Base-by-base conservation (phyloP, 2,329 filamentous ascomycete genomes). In the Thielaviopsis musarum region DNA sequence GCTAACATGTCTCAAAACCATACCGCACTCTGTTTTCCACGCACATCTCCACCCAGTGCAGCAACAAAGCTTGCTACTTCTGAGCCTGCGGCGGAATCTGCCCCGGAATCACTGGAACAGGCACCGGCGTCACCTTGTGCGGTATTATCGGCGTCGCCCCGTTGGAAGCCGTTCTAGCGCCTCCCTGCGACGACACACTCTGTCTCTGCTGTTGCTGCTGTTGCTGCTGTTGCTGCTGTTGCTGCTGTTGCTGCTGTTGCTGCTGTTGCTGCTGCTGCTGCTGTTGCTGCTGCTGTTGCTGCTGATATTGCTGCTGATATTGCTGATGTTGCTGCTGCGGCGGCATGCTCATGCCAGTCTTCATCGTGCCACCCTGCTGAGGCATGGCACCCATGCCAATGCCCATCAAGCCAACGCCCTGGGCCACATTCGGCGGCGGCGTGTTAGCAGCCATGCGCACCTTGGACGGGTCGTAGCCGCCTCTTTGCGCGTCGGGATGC, bases 401-500 rank as follows among this genome's bases (percentile, higher is more conserved):
- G 2, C 45, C 45, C 17, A n/a, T 10, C 19, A 49, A 4, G n/a
- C 45, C 45, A 21, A 49, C 17, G 45, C n/a, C 30, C 30, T 34
- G 30, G 10, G 30, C 30, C 30, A 34, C 53, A 38, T 21, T 24
- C 17, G 57, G 60, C 57, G 58, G 54, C 26, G 49, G 57, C 45
- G 53, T 57, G 56, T 75, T 73, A 0, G 74, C 73, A 17, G 74
- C 73, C 15, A 74, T 72, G 26, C 75, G 68, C 2, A 74, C 75
- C 59, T 75, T 74, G 7, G 76, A 75, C 66, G 78, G 76, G 57
- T 79, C 75, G 66, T 77, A 68, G 54, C 77, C 73, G 58, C 75
- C 73, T 65, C 75, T 73, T 64, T 78, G 75, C 61, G 77, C 19
- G 28, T 60, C 53, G 17, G 49, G 49, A 5, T 34, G 45, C 22